phyloP scores from a whole-genome alignment of 441 rosid species.

The Manihot esculenta region DNA sequence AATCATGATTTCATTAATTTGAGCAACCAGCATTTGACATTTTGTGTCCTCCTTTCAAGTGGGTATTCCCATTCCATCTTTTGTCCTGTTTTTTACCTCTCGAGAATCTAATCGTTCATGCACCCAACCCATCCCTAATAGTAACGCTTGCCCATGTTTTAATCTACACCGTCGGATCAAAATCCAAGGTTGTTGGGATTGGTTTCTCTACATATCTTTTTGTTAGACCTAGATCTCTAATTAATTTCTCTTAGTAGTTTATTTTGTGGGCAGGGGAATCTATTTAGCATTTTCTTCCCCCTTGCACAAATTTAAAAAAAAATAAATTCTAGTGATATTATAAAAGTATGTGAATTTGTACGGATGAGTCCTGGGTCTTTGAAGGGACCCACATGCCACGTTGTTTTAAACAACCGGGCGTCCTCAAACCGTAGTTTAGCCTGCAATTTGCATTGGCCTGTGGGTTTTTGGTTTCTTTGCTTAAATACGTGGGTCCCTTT shows the following conservation, averaged over 20 bases:
- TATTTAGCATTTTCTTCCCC: background rate
- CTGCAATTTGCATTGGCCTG: background rate
- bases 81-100: background rate
- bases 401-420: conserved; percentile 24
- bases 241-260: background rate
- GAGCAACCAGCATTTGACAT: conserved; percentile 33
- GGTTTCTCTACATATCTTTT: background rate
- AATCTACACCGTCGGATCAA: conserved; percentile 8
- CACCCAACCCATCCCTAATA: background rate
- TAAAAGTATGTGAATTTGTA: conserved; percentile 22
- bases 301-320: background rate
- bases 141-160: conserved; percentile 1
- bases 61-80: too few species aligned
- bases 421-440: background rate
- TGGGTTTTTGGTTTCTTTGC: background rate
- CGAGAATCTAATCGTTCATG: background rate
- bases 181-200: conserved; percentile 8
- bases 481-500: background rate
- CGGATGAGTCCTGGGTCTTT: conserved; percentile 29
- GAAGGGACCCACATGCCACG: conserved; percentile 30
- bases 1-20: conserved; percentile 16
- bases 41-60: conserved; percentile 15
- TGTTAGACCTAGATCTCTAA: background rate
- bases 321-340: background rate
- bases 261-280: conserved; percentile 18